phyloP scores from a whole-genome alignment of 345 rosid genomes.

The Mangifera indica region DNA sequence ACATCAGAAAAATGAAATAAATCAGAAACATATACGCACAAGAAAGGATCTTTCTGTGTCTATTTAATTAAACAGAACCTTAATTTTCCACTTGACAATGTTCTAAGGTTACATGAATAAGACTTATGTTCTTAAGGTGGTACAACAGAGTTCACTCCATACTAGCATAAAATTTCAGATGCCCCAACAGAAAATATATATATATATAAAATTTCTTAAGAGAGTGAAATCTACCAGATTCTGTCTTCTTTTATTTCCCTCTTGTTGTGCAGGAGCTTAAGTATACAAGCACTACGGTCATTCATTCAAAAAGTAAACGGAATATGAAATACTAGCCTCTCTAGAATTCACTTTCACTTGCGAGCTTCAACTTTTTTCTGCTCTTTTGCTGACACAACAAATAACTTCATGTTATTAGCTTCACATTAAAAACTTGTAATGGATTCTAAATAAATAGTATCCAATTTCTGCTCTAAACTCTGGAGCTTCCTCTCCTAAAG shows the following conservation, averaged over 20 bases:
- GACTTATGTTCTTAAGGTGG: background rate
- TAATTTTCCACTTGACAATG: background rate
- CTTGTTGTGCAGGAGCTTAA: conserved; percentile 8
- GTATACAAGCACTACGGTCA: background rate
- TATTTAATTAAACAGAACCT: background rate
- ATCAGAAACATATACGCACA: background rate
- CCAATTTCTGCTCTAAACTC: conserved; percentile 7
- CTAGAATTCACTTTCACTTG: conserved; percentile 29
- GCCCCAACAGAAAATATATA: background rate
- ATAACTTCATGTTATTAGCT: conserved; percentile 22
- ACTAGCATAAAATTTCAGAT: background rate
- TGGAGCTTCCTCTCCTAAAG: background rate
- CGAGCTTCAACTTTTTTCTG: conserved; percentile 51
- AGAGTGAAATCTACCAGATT: conserved; percentile 6
- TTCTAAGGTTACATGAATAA: conserved; percentile 7
- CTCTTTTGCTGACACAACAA: conserved; percentile 38
- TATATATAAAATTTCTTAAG: background rate
- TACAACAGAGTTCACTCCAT: conserved; percentile 7
- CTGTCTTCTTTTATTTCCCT: conserved; percentile 5
- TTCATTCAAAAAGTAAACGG: conserved; percentile 1
- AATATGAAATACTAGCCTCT: background rate
- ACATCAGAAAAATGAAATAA: background rate
- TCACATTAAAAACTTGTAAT: background rate
- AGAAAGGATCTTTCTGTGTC: background rate
- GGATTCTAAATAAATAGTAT: background rate